A percentile compares a stretch with the other conserved stretches of the same genome.
These are phyloP conservation scores for Harringtonia lauricola DNA, from an alignment of 2,329 filamentous ascomycete genomes.

Conservation along the genomic window DNA sequence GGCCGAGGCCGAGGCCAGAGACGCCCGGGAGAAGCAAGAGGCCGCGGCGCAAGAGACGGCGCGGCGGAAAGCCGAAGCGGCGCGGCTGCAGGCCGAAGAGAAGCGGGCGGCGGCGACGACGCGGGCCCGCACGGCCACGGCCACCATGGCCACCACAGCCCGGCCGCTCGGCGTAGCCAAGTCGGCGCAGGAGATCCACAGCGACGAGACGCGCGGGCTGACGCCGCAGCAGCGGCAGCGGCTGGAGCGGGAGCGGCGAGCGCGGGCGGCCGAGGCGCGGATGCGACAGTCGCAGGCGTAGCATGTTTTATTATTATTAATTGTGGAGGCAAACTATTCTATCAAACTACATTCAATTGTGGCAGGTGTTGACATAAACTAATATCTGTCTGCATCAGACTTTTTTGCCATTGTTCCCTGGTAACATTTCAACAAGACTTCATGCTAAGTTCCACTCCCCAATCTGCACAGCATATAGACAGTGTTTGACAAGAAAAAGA, in stretches of 20 bases:
- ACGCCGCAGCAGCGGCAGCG: constrained; percentile 78
- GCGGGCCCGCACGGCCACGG: background rate
- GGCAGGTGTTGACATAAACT: no score
- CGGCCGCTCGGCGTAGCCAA: constrained; percentile 50
- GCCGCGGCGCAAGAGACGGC: constrained; percentile 57
- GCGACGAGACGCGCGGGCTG: constrained; percentile 75
- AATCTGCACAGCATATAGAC: no score
- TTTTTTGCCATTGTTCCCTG: no score
- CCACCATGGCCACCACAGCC: constrained; percentile 30
- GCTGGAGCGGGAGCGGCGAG: constrained; percentile 79
- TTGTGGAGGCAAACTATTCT: no score
- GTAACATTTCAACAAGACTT: no score
- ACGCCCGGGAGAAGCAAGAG: constrained; percentile 59
- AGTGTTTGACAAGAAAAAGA: no score
- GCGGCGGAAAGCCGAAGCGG: constrained; percentile 62
- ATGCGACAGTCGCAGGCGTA: constrained; percentile 52
- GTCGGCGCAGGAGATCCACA: constrained; percentile 68
- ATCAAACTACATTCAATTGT: no score
- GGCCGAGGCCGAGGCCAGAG: constrained; percentile 58
- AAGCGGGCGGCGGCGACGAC: constrained; percentile 26
- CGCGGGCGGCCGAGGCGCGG: constrained; percentile 83
- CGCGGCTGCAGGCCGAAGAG: constrained; percentile 55
- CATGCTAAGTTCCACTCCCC: no score
- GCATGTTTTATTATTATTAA: no score
- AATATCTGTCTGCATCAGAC: no score